Base-by-base conservation (phyloP, 2,329 filamentous ascomycete species). In the Cladophialophora chaetospira region DNA sequence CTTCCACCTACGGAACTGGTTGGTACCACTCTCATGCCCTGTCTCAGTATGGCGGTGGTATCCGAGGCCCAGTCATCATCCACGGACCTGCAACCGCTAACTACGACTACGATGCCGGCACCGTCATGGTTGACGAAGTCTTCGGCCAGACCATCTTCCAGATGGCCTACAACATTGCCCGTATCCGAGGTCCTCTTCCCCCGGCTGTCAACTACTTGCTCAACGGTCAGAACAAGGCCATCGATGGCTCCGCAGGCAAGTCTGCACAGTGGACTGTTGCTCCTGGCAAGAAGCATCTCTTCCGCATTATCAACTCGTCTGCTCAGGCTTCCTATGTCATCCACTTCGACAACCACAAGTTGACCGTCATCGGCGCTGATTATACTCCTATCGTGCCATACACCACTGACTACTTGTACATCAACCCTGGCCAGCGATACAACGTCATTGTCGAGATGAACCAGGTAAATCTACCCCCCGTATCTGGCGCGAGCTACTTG, bases 21-120 rank as follows among this genome's bases (percentile, higher is more conserved):
- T 85, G 81, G 81, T 86, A 86, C 52, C 85, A 87, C 67, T 82
- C 79, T 1, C 84, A 87, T 66, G 82, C 81, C 63, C 73, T 73
- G 4, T 69, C 72, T 47, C 64, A 66, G 36, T 63, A 60, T 21
- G 63, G 63, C 21, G 64, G 57, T 38, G 64, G 64, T 61, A 60
- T 65, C 48, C 61, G 61, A 52, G 64, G 64, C 2, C 64, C 64
- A 3, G 42, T 66, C 42, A 63, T 65, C 50, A 61, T 67, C 26
- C 62, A 66, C 35, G 65, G 65, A 25, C 65, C 65, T 47, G 53
- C 61, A 6, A 64, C 61, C 23, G 65, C 58, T 11, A 50, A 66
- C 46, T 67, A 66, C 45, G 65, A 67, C 43, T 25, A 60, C 10
- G 64, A 64, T 38, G 42, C 62, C 47, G 64, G 64, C 43, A 49